Evolutionary conservation across 2,329 filamentous ascomycete species (phyloP), one percentile per base, ranked within the genome.

Genomic region (Juglanconis oblonga): DNA sequence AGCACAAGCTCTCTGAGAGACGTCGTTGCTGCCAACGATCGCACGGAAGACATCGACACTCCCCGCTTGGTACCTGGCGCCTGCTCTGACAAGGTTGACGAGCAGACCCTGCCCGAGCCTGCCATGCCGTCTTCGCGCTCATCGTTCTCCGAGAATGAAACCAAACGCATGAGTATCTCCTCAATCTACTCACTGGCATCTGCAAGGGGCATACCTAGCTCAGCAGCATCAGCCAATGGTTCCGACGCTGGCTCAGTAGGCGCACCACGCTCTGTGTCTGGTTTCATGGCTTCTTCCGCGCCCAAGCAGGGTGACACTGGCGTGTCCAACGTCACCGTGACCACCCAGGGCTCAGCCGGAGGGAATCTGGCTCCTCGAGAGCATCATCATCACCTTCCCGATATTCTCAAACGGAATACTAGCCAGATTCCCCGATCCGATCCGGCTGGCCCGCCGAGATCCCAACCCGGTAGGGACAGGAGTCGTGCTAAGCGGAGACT

Each of bases 401-500:
- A 84, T 52, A 67, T 80, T n/a, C 73, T 78, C 57, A 78, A 78
- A 69, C 75, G 79, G 51, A 77, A 71, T 56, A 17, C 35, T 44
- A 64, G 68, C 36, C 66, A 71, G 33, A 64, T 75, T 32, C 70
- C 72, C 52, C 60, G 64, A 47, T 56, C 66, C 66, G 53, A 64
- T 45, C 51, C 67, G 9, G 67, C 65, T 50, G 64, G 70, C 2
- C 61, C 62, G 11, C 60, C 71, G 58, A 77, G 81, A 48, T 65
- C 77, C 13, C 80, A 81, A 9, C 62, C 62, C 11, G 80, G 81
- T 57, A 77, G 82, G 64, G 89, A 88, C 51, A 84, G 88, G 48
- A 91, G 90, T 69, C 81, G 83, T 68, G 85, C 81, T 24, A 89
- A 91, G 71, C 81, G 92, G 64, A 84, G 92, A 62, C 87, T 95